Conservation (phyloP, 2,329 filamentous ascomycete genomes). For the Fusarium nodosum region DNA sequence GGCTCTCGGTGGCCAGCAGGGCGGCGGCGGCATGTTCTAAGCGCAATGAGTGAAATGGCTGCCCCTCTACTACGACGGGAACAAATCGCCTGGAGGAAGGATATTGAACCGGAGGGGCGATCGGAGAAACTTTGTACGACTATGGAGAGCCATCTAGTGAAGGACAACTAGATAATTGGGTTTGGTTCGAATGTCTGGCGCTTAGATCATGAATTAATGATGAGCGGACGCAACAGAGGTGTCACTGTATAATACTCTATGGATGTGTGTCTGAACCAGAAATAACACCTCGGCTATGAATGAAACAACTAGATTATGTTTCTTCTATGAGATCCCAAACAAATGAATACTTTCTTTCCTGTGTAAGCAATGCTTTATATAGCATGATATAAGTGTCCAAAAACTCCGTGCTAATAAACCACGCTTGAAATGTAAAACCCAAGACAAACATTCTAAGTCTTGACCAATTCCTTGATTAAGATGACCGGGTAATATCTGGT, state of each 20-base stretch:
- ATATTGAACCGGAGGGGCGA: background rate
- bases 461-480: conserved; percentile 29
- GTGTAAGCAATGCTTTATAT: conserved; percentile 18
- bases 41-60: background rate
- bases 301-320: conserved; percentile 33
- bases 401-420: conserved; percentile 38
- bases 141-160: conserved; percentile 31
- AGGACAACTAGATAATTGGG: conserved; percentile 32
- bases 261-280: conserved; percentile 42
- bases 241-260: conserved; percentile 48
- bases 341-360: conserved; percentile 15
- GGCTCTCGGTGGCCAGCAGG: conserved; percentile 65
- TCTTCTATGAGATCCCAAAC: conserved; percentile 24
- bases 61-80: background rate
- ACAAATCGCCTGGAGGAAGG: conserved; percentile 12
- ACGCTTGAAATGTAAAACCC: conserved; percentile 6
- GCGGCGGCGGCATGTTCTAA: conserved; percentile 53
- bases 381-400: conserved; percentile 20
- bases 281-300: conserved; percentile 36
- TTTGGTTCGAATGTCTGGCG: conserved; percentile 37
- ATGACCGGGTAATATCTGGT: conserved; percentile 64
- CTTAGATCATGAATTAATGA: conserved; percentile 40
- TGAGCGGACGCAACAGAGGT: conserved; percentile 26
- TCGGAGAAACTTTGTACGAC: conserved; percentile 34
- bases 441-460: conserved; percentile 15